Percentiles rank a stretch among this genome's conserved stretches.
These are phyloP conservation scores for Suillus plorans DNA, from an alignment of 768 basidiomycete species.

Conservation along the genomic window DNA sequence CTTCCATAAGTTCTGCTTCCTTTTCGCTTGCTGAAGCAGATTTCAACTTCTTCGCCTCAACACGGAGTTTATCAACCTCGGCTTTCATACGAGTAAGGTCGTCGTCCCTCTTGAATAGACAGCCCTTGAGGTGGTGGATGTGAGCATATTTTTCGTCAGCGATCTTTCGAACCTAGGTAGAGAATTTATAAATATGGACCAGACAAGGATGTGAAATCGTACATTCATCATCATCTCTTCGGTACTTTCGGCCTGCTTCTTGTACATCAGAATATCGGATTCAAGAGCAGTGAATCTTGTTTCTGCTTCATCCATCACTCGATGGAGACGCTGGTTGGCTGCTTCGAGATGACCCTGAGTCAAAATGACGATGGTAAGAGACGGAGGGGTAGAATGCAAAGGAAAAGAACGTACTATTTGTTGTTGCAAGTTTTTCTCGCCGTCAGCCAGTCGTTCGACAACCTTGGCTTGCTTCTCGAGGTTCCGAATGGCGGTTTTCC, in stretches of 20 bases:
- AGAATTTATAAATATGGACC: constrained; percentile 2
- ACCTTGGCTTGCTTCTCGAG: constrained; percentile 60
- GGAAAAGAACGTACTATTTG: constrained; percentile 54
- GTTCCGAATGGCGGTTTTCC: constrained; percentile 58
- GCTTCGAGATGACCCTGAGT: constrained; percentile 44
- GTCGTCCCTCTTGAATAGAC: constrained; percentile 40
- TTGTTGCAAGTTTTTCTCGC: constrained; percentile 55
- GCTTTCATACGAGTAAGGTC: constrained; percentile 45
- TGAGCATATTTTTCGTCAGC: constrained; percentile 33
- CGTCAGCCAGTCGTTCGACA: constrained; percentile 63
- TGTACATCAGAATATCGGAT: constrained; percentile 32
- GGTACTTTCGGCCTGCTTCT: constrained; percentile 40
- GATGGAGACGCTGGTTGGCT: constrained; percentile 37
- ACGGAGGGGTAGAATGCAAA: neutral
- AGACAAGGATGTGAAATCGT: neutral
- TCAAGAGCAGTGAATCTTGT: constrained; percentile 31
- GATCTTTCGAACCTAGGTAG: constrained; percentile 26
- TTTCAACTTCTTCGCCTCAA: constrained; percentile 44
- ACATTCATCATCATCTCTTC: constrained; percentile 40
- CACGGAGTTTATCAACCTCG: constrained; percentile 49
- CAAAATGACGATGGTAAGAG: neutral
- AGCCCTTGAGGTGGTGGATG: constrained; percentile 23
- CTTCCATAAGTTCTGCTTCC: constrained; percentile 40
- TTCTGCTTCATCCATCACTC: constrained; percentile 27
- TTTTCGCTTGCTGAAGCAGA: constrained; percentile 30